These are phyloP conservation scores for Delonix regia DNA, from an alignment of 306 rosid genomes.

Conservation along the genomic window DNA sequence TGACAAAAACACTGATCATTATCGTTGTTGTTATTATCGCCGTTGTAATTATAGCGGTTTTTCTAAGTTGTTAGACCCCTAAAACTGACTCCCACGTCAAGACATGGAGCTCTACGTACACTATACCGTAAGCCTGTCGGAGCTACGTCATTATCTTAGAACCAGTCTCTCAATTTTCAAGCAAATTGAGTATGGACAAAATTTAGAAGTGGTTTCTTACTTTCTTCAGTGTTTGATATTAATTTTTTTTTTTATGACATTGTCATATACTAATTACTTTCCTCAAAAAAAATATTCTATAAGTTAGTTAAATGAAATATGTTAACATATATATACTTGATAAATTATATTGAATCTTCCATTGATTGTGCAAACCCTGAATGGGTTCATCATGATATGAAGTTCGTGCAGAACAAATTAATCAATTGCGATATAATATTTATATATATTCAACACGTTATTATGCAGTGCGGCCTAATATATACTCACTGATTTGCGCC, in stretches of 20 bases:
- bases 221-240: background rate
- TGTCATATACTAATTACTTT: too few relatives aligned
- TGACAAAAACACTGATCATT: conserved; percentile 26
- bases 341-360: too few relatives aligned
- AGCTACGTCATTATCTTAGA: background rate
- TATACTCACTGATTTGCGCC: conserved; percentile 8
- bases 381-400: background rate
- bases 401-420: background rate
- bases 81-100: conserved; percentile 29
- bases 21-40: conserved; percentile 39
- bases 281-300: too few relatives aligned
- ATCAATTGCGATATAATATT: background rate
- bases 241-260: background rate
- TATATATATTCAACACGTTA: background rate
- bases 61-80: conserved; percentile 36
- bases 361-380: too few relatives aligned
- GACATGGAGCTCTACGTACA: conserved; percentile 1
- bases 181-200: background rate
- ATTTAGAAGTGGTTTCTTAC: background rate
- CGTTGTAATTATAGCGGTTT: conserved; percentile 37
- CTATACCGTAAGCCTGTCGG: background rate
- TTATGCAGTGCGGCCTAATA: background rate
- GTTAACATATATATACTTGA: too few relatives aligned
- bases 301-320: too few relatives aligned
- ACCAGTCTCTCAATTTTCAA: background rate